Evolutionary conservation across 1,139 yeast genomes (phyloP).

Genomic region (Blastobotrys persicus): DNA sequence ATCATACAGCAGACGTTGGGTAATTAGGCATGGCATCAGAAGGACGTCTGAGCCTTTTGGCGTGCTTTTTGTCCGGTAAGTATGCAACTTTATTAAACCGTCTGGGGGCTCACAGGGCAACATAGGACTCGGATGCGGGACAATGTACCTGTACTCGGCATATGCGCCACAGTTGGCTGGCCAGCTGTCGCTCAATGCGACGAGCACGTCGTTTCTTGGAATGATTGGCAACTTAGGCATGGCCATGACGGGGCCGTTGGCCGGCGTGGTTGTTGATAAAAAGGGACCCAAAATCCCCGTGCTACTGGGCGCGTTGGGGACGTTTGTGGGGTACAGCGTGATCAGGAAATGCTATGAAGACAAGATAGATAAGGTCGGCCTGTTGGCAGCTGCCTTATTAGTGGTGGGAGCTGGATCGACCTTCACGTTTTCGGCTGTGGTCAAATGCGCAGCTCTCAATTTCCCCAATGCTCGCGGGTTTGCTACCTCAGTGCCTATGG

Average conservation of each 20-base stretch:
- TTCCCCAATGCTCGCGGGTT: constrained; percentile 40
- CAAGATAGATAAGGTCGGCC: constrained; percentile 24
- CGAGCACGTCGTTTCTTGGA: constrained; percentile 56
- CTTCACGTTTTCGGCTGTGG: constrained; percentile 40
- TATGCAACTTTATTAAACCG: too few relatives aligned
- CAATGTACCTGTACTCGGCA: constrained; percentile 60
- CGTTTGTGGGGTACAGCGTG: constrained; percentile 35
- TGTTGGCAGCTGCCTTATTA: constrained; percentile 33
- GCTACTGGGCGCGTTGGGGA: constrained; percentile 31
- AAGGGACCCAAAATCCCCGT: constrained; percentile 48
- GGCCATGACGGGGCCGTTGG: constrained; percentile 58
- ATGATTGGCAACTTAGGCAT: constrained; percentile 59
- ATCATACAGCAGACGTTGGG: not conserved
- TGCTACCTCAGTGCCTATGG: constrained; percentile 44
- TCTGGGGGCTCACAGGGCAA: not conserved
- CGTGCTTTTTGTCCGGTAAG: constrained; percentile 17
- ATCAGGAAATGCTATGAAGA: constrained; percentile 30
- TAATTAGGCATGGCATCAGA: not conserved
- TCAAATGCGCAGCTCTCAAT: constrained; percentile 44
- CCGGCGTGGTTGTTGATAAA: constrained; percentile 58
- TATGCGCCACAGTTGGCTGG: constrained; percentile 64
- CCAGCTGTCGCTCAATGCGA: constrained; percentile 50
- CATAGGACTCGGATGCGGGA: constrained; percentile 50
- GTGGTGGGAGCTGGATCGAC: constrained; percentile 41
- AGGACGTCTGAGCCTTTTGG: constrained; percentile 11